These are phyloP conservation scores for Backusella mclennaniae DNA, from an alignment of 192 early-diverging fungal genomes.

Conservation along the genomic window DNA sequence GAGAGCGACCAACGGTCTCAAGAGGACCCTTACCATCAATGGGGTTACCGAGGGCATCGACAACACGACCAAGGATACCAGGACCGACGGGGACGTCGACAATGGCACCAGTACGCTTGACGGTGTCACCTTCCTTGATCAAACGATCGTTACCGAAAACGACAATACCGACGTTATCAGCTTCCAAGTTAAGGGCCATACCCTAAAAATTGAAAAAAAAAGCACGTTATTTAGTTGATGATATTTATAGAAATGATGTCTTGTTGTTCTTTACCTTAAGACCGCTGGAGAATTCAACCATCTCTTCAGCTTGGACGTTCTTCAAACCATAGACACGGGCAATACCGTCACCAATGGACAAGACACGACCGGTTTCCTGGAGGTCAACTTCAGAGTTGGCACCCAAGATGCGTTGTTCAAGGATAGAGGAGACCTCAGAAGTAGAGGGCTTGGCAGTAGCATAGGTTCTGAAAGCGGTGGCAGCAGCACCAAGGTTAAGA, in stretches of 20 bases:
- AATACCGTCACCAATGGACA: slow-evolving; percentile 99
- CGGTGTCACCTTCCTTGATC: slow-evolving; percentile 99
- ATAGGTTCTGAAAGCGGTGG: slow-evolving; percentile 48
- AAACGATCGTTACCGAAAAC: slow-evolving; percentile 98
- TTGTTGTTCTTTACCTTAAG: slow-evolving; percentile 64
- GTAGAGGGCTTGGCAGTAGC: slow-evolving; percentile 67
- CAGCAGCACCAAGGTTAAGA: slow-evolving; percentile 52
- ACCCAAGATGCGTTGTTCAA: slow-evolving; percentile 96
- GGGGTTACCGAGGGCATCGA: slow-evolving; percentile 98
- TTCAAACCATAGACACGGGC: slow-evolving; percentile 98
- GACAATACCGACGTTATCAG: slow-evolving; percentile 99
- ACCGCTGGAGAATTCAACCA: slow-evolving; percentile 99
- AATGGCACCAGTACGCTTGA: slow-evolving; percentile 98
- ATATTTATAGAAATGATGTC: neutral
- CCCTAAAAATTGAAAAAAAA: slow-evolving; percentile 58
- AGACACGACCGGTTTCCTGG: slow-evolving; percentile 97
- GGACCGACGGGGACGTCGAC: slow-evolving; percentile 97
- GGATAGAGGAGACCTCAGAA: slow-evolving; percentile 96
- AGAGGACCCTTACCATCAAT: slow-evolving; percentile 99
- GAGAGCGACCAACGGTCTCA: slow-evolving; percentile 77
- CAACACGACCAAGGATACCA: slow-evolving; percentile 91
- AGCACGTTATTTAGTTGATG: neutral
- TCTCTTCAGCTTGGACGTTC: slow-evolving; percentile 99
- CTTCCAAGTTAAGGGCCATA: slow-evolving; percentile 99
- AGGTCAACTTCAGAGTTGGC: slow-evolving; percentile 81